Percentiles rank a stretch among this genome's conserved stretches.
phyloP scores from a whole-genome alignment of 148 eudicot genomes.

The Talinum fruticosum region DNA sequence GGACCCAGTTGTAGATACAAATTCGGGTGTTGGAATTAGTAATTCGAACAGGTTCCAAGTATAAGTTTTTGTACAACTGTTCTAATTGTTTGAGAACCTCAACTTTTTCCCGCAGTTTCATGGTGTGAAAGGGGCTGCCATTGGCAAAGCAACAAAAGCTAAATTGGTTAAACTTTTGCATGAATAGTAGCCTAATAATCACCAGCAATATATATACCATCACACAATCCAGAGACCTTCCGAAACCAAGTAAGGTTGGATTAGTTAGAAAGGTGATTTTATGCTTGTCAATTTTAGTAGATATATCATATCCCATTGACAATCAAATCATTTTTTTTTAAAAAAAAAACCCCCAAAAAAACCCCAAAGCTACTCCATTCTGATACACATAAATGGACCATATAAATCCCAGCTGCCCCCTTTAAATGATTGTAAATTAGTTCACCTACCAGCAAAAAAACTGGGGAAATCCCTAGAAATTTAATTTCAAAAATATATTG shows the following conservation, averaged over 20 bases:
- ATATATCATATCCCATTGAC: constrained; percentile 10
- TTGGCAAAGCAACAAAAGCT: too few species aligned
- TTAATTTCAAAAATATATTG: constrained; percentile 5
- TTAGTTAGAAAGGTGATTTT: constrained; percentile 33
- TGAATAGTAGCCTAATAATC: too few species aligned
- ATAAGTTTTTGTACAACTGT: too few species aligned
- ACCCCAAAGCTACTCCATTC: not conserved
- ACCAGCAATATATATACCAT: too few species aligned
- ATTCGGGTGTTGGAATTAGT: too few species aligned
- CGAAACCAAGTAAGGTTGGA: constrained; percentile 9
- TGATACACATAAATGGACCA: constrained; percentile 30
- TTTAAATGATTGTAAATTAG: constrained; percentile 30
- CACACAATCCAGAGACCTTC: constrained; percentile 2
- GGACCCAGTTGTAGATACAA: too few species aligned
- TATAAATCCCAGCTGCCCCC: constrained; percentile 31
- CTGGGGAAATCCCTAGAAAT: constrained; percentile 9
- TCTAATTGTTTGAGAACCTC: too few species aligned
- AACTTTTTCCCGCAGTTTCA: too few species aligned
- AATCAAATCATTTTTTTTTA: constrained; percentile 25
- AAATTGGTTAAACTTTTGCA: too few species aligned
- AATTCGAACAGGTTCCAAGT: too few species aligned
- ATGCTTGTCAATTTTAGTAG: constrained; percentile 24
- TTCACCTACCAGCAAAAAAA: constrained; percentile 36
- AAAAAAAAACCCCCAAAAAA: not conserved
- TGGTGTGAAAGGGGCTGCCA: too few species aligned